These are phyloP conservation scores for Lecanicillium sp. DNA, from an alignment of 2,329 filamentous ascomycete genomes.

Conservation along the genomic window DNA sequence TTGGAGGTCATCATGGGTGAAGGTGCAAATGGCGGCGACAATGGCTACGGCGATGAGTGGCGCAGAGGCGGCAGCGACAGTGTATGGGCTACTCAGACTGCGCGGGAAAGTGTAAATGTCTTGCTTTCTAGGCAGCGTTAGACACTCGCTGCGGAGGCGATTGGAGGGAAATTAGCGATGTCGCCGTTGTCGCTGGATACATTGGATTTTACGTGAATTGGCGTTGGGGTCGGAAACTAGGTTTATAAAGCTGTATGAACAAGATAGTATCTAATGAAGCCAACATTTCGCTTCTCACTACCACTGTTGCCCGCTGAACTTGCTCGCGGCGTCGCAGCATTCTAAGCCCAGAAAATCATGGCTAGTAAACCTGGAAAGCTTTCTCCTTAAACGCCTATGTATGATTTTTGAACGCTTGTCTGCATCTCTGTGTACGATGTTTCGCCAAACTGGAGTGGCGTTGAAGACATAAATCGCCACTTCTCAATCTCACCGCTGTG, in stretches of 20 bases:
- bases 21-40: constrained; percentile 53
- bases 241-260: constrained; percentile 1
- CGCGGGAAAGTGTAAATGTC: constrained; percentile 55
- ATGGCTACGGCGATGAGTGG: constrained; percentile 59
- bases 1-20: constrained; percentile 84
- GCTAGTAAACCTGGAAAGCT: neutral
- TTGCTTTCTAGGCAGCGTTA: constrained; percentile 46
- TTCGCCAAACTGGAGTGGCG: too few species aligned
- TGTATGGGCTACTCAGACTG: constrained; percentile 50
- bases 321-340: too few species aligned
- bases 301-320: neutral
- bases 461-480: too few species aligned
- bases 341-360: too few species aligned
- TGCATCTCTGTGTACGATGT: too few species aligned
- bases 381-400: neutral
- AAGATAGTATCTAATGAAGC: neutral
- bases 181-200: neutral
- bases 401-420: neutral
- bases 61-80: constrained; percentile 49
- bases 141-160: constrained; percentile 1
- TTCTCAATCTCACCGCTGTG: constrained; percentile 38
- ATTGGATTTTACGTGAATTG: too few species aligned
- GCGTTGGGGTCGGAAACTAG: neutral
- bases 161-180: neutral
- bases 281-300: neutral